Conservation (phyloP, 192 early-diverging fungal genomes). For the Gryganskiella cystojenkinii region DNA sequence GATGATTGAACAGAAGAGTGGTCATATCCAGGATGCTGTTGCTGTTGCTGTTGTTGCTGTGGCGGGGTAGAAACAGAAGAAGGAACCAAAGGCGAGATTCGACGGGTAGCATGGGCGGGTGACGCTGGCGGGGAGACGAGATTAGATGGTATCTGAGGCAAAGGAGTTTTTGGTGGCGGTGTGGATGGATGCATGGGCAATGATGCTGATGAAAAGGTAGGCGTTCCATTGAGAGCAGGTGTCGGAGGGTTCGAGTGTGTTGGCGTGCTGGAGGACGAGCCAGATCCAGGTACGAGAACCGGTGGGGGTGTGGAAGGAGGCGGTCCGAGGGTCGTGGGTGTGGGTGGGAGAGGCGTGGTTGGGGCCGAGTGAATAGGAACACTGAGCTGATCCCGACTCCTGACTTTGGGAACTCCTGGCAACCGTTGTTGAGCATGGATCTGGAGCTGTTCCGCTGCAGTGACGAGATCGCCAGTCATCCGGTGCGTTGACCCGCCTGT, state of each 20-base stretch:
- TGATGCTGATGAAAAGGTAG: slow-evolving; percentile 19
- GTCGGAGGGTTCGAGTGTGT: slow-evolving; percentile 37
- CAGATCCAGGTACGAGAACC: slow-evolving; percentile 9
- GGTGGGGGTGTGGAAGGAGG: slow-evolving; percentile 35
- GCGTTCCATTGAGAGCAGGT: slow-evolving; percentile 11
- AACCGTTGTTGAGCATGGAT: slow-evolving; percentile 33
- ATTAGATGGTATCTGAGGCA: slow-evolving; percentile 23
- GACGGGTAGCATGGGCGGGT: slow-evolving; percentile 29
- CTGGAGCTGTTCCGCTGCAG: slow-evolving; percentile 34
- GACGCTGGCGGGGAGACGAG: slow-evolving; percentile 38
- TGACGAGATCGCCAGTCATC: slow-evolving; percentile 22
- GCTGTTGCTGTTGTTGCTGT: slow-evolving; percentile 12
- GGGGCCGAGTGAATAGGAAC: slow-evolving; percentile 38
- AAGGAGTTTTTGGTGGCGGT: slow-evolving; percentile 33
- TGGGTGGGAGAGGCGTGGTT: slow-evolving; percentile 33
- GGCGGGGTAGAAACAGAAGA: background rate
- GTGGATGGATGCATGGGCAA: slow-evolving; percentile 18
- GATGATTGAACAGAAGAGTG: background rate
- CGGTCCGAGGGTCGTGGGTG: slow-evolving; percentile 20
- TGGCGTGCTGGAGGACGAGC: slow-evolving; percentile 19
- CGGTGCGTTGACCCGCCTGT: slow-evolving; percentile 40
- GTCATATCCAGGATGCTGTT: background rate
- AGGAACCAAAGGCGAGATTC: slow-evolving; percentile 29
- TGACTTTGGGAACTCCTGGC: slow-evolving; percentile 22
- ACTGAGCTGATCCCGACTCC: slow-evolving; percentile 44